Evolutionary conservation across 108 stramenopile genomes (phyloP).

Genomic region (Nitzschia sp.): DNA sequence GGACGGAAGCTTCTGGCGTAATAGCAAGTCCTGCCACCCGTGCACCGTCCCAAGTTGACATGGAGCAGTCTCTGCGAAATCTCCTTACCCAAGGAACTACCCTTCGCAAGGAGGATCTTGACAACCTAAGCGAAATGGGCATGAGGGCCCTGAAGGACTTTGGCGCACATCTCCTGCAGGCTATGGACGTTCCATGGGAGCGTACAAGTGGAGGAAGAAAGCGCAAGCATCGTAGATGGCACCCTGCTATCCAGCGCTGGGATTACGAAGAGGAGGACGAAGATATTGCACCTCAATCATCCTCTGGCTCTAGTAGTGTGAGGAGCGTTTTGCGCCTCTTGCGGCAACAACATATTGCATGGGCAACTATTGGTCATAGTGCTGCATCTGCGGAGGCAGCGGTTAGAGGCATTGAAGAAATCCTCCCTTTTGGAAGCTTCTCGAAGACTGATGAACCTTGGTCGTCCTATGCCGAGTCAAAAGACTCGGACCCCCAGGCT

Average conservation of each 20-base stretch:
- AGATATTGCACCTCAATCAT: slow-evolving; percentile 20
- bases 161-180: slow-evolving; percentile 69
- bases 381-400: slow-evolving; percentile 81
- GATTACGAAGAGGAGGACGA: slow-evolving; percentile 75
- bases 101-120: slow-evolving; percentile 2
- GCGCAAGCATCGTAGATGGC: slow-evolving; percentile 56
- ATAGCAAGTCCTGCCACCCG: not conserved
- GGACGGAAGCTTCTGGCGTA: slow-evolving; percentile 12
- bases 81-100: slow-evolving; percentile 20
- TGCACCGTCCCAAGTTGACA: not conserved
- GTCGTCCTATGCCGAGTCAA: slow-evolving; percentile 51
- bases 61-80: slow-evolving; percentile 4
- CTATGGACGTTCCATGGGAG: slow-evolving; percentile 78
- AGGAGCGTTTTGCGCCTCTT: slow-evolving; percentile 65
- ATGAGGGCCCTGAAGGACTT: slow-evolving; percentile 69
- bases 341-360: slow-evolving; percentile 84
- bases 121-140: slow-evolving; percentile 29
- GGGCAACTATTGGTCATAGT: slow-evolving; percentile 84
- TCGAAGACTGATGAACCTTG: slow-evolving; percentile 80
- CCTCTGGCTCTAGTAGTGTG: slow-evolving; percentile 16
- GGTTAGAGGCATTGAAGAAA: slow-evolving; percentile 68
- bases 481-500: slow-evolving; percentile 72
- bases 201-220: slow-evolving; percentile 40
- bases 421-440: slow-evolving; percentile 74
- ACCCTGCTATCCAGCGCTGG: slow-evolving; percentile 77